phyloP scores from a whole-genome alignment of 768 basidiomycete genomes.

The Russula sp. region DNA sequence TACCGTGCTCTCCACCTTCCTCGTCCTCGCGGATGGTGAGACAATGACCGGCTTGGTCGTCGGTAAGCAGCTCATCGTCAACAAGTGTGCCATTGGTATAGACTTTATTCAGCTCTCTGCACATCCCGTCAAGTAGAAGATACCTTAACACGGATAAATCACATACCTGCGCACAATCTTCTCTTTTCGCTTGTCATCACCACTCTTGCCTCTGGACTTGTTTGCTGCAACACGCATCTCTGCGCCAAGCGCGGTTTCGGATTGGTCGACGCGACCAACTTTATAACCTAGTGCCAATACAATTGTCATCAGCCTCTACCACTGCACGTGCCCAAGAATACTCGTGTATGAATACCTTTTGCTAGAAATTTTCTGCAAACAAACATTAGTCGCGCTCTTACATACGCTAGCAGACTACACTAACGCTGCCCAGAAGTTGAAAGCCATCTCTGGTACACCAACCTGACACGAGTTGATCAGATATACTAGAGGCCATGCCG shows the following conservation, averaged over 20 bases:
- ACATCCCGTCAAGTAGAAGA: constrained; percentile 10
- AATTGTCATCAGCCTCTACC: not conserved
- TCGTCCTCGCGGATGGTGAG: constrained; percentile 72
- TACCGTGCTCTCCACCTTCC: constrained; percentile 36
- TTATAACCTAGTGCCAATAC: constrained; percentile 60
- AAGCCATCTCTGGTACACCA: constrained; percentile 90
- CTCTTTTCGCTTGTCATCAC: constrained; percentile 53
- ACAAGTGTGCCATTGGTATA: constrained; percentile 96
- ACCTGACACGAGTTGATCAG: constrained; percentile 43
- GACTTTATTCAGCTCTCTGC: constrained; percentile 87
- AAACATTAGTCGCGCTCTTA: constrained; percentile 6
- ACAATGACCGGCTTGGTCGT: constrained; percentile 95
- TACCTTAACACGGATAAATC: not conserved
- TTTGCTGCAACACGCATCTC: constrained; percentile 88
- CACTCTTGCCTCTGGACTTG: constrained; percentile 45
- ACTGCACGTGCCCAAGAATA: not conserved
- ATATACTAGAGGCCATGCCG: not conserved
- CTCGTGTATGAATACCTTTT: constrained; percentile 43
- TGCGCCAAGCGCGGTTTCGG: constrained; percentile 93
- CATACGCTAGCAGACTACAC: constrained; percentile 28
- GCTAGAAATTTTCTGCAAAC: constrained; percentile 68
- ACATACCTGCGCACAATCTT: constrained; percentile 82
- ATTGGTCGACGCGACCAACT: constrained; percentile 94
- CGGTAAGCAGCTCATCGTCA: constrained; percentile 79
- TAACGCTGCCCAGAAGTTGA: constrained; percentile 90